Evolutionary conservation across 257 asterid genomes (phyloP), one percentile per base, ranked within the genome.

Genomic region (Euphrasia confusa): DNA sequence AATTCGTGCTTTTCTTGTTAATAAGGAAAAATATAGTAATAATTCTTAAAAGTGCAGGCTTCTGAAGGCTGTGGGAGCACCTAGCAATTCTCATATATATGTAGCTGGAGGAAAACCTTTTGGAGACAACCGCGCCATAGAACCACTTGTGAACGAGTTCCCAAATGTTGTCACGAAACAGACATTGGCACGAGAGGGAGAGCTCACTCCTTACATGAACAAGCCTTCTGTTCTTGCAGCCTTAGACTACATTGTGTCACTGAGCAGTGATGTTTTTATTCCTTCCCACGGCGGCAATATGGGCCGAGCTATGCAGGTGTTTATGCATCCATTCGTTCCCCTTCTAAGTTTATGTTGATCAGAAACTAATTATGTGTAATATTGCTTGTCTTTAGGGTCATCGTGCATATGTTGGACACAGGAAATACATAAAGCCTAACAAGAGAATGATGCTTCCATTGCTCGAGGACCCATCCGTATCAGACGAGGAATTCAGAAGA

Each of bases 231-330:
- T 63, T 7, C 76, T 84, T 14, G 93, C 93, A 39, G 93, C 89
- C 49, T 70, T 82, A 7, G 93, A 84, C 64, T 84, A 84, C 75
- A 72, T 78, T 9, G 93, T 84, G 21, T 84, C 78, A 0, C 67
- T 82, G 7, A 80, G 83, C 66, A 84, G 89, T 24, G 81, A 84
- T 44, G 86, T 84, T 2, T 80, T 81, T 33, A 44, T 84, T 61
- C 82, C 79, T 49, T 84, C 93, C 37, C 93, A 84, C 15, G 86
- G 89, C 5, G 93, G 93, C 54, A 81, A 84, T 68, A 84, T 84
- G 93, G 93, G 73, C 12, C 75, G 79, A 62, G 81, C 93, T 27
- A 73, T 84, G 76, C 86, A 84, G 85, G 85, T 80, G 67, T n/a
- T 0, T 45, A 45, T 45, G 12, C 24, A 8, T 35, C 10, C 10